Base-by-base conservation (phyloP, 2,329 filamentous ascomycete genomes). In the Cladosporium phlei region DNA sequence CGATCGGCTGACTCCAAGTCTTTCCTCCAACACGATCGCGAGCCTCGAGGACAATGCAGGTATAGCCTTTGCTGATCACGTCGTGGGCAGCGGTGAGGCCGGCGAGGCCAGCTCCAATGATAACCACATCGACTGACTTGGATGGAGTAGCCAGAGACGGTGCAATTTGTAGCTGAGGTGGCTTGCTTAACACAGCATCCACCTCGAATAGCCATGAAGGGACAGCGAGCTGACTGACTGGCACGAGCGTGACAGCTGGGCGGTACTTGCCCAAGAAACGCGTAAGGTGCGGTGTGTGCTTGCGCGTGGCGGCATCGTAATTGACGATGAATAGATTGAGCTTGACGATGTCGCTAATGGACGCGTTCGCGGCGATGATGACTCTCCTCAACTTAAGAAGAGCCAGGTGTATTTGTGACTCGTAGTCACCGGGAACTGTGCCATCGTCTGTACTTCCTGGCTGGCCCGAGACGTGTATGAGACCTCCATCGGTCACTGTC, bases 1-100 rank as follows among this genome's bases (percentile, higher is more conserved):
- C 53, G 7, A 63, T 51, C 1, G 62, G 58, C 3, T 61, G 48
- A 3, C 66, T 72, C 61, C 66, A 74, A 0, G 72, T 76, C 59
- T 78, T 79, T 64, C 63, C 62, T 3, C 63, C 63, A 1, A 66
- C 60, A 9, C 63, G 52, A 48, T 65, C 61, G 27, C 63, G 51
- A 9, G 61, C 63, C 53, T 66, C 63, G 5, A 65, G 51, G 2
- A 66, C 53, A 38, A 60, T 53, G 24, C 60, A 55, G 2, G 42
- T 53, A 2, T 59, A 44, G 1, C 63, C 63, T 16, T 56, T 51
- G 28, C 53, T 49, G 12, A 57, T 49, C n/a, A 63, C 21, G 20
- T 60, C 53, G 5, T 55, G 48, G 11, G 63, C 62, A 11, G 63
- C 53, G 21, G 54, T 51, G 5, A 66, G 54, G 5, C 63, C 63